A percentile compares a stretch with the other conserved stretches of the same genome.
Evolutionary conservation across 768 basidiomycete species (phyloP).

Genomic region (Cyathus striatus): DNA sequence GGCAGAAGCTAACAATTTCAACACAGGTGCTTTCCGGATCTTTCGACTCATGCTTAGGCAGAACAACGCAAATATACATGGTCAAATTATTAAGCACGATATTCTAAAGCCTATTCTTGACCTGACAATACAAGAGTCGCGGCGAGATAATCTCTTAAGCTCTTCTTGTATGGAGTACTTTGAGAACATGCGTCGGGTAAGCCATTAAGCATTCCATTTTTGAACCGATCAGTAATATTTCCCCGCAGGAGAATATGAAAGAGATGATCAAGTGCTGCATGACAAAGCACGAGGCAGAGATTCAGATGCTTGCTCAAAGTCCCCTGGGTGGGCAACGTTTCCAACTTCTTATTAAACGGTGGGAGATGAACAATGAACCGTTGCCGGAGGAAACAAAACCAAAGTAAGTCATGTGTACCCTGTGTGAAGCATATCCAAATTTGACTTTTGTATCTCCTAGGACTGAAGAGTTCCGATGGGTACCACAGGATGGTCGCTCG

Average conservation of each 20-base stretch:
- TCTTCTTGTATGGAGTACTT: constrained; percentile 97
- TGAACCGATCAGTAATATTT: neutral
- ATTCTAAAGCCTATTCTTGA: constrained; percentile 80
- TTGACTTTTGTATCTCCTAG: constrained; percentile 18
- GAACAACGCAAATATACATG: constrained; percentile 71
- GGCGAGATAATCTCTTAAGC: constrained; percentile 86
- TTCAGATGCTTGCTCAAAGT: constrained; percentile 59
- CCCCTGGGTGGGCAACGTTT: constrained; percentile 65
- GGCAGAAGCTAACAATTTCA: constrained; percentile 1
- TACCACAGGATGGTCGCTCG: constrained; percentile 41
- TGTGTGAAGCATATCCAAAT: too few relatives aligned
- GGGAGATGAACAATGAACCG: constrained; percentile 91
- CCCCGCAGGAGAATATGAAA: constrained; percentile 71
- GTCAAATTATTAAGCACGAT: constrained; percentile 80
- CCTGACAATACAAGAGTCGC: constrained; percentile 76
- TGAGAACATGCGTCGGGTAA: constrained; percentile 82
- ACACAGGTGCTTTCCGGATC: constrained; percentile 83
- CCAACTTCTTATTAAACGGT: constrained; percentile 66
- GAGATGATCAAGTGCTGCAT: constrained; percentile 81
- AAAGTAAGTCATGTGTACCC: constrained; percentile 42
- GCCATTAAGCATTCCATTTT: too few relatives aligned
- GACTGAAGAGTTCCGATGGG: constrained; percentile 32
- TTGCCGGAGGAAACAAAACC: constrained; percentile 47
- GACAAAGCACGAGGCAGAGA: constrained; percentile 61
- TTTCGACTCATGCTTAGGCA: constrained; percentile 82